Base-by-base conservation (phyloP, 1,284 basidiomycete species). In the Rhodotorula sp. region DNA sequence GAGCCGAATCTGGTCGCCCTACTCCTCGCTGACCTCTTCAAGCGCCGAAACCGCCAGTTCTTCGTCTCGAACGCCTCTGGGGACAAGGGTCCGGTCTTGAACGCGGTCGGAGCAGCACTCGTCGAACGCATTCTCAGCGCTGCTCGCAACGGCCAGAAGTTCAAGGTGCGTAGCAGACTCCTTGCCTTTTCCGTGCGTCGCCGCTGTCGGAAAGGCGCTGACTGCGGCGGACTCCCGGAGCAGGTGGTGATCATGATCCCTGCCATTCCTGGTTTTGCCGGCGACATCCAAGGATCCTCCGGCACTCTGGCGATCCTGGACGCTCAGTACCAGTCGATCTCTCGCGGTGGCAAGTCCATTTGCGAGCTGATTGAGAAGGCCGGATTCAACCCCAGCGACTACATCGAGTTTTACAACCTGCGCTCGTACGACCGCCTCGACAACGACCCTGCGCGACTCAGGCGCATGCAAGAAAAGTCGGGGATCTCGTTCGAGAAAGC, bases 351-450 rank as follows among this genome's bases (percentile, higher is more conserved):
- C 0, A 83, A 86, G 71, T 91, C 89, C 70, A 60, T 59, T 37
- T 53, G 33, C 24, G 48, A 56, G 37, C 84, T 87, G 78, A 85
- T 96, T 60, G 84, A 89, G 60, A 87, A 85, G 67, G 91, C 86
- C 29, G 92, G 93, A 3, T 89, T 84, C 77, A 89, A 95, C 69
- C 92, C 93, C 87, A 89, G 78, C 54, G 77, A 80, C 72, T 91
- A 89, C 79, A 89, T 91, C 75, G 85, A 89, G 26, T 92, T 95
- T 84, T 96, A 91, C 82, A 92, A 96, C 80, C 84, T 97, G 46
- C 86, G 94, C 54, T 84, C 88, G 3, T 96, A 95, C 80, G 95
- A 97, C 79, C 85, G 94, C 46, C 61, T 75, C 51, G 64, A 69
- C 45, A 42, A 58, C 30, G 54, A 61, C 46, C 45, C 56, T 18